These are phyloP conservation scores for Clitopilus passeckerianus DNA, from an alignment of 768 basidiomycete species.

Conservation along the genomic window DNA sequence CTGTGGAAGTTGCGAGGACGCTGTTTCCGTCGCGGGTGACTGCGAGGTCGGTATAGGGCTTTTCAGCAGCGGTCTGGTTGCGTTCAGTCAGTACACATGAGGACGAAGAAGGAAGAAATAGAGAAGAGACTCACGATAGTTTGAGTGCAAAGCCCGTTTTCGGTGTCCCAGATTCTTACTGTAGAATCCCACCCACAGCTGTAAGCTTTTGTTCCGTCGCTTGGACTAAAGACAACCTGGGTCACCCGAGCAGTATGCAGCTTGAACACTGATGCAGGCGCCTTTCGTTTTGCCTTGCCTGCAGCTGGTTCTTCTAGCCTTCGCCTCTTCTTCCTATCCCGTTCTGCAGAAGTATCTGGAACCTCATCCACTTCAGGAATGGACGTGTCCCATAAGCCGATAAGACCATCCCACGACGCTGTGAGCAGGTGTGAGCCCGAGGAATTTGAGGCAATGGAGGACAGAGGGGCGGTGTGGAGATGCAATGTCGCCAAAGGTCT, in stretches of 20 bases:
- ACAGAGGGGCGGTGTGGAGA: constrained; percentile 78
- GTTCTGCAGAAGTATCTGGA: constrained; percentile 29
- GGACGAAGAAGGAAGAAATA: not conserved
- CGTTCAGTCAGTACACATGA: not conserved
- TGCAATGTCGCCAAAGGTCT: constrained; percentile 66
- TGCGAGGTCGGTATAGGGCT: constrained; percentile 68
- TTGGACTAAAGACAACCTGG: constrained; percentile 51
- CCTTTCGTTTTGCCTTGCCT: constrained; percentile 47
- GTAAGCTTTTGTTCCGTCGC: constrained; percentile 38
- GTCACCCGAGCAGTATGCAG: constrained; percentile 85
- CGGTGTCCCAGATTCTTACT: constrained; percentile 83
- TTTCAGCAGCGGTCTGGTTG: constrained; percentile 59
- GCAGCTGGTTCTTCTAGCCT: constrained; percentile 36
- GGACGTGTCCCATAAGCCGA: constrained; percentile 75
- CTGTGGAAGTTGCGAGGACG: constrained; percentile 63
- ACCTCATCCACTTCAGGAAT: constrained; percentile 66
- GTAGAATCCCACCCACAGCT: constrained; percentile 91
- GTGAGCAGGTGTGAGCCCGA: constrained; percentile 69
- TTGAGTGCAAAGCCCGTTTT: constrained; percentile 62
- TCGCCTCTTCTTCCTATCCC: constrained; percentile 56
- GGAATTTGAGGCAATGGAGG: constrained; percentile 56
- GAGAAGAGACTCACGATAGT: constrained; percentile 54
- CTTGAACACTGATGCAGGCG: constrained; percentile 68
- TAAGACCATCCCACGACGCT: constrained; percentile 80
- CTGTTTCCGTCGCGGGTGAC: constrained; percentile 36